Conservation (phyloP, 2,329 filamentous ascomycete genomes). For the Ophiocordyceps robertsii region DNA sequence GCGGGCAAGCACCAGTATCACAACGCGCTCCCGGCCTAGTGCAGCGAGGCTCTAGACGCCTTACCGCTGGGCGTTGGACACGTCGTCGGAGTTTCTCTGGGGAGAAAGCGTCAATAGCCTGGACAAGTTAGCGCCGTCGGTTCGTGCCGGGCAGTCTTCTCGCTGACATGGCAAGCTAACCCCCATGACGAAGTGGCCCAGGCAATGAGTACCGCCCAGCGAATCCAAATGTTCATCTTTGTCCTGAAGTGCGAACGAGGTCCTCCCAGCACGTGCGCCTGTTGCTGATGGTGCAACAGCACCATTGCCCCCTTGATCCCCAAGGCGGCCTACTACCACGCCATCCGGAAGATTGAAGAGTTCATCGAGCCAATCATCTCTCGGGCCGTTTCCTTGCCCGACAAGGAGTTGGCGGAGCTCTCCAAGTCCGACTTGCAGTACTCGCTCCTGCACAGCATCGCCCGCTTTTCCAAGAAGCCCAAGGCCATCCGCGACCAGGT, state of each 20-base stretch:
- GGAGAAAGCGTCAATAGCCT: conserved; percentile 40
- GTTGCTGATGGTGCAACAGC: conserved; percentile 20
- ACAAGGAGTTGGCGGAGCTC: conserved; percentile 57
- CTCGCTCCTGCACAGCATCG: conserved; percentile 78
- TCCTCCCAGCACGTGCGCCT: not conserved
- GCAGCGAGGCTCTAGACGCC: conserved; percentile 16
- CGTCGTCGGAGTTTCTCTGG: conserved; percentile 55
- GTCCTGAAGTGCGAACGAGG: conserved; percentile 23
- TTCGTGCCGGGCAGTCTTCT: no score
- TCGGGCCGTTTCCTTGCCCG: conserved; percentile 63
- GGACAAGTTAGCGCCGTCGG: conserved; percentile 15
- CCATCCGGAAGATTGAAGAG: conserved; percentile 38
- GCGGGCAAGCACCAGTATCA: conserved; percentile 8
- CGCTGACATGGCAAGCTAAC: conserved; percentile 13
- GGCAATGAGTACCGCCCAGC: conserved; percentile 58
- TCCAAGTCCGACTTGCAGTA: conserved; percentile 59
- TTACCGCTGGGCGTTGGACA: conserved; percentile 53
- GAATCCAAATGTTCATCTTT: conserved; percentile 50
- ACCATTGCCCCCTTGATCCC: conserved; percentile 52
- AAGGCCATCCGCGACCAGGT: conserved; percentile 73
- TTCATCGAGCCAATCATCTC: conserved; percentile 66
- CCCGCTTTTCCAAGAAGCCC: conserved; percentile 60
- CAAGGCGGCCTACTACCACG: conserved; percentile 45
- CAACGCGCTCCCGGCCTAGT: conserved; percentile 7
- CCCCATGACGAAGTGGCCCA: conserved; percentile 48